Evolutionary conservation across 768 basidiomycete species (phyloP).

Genomic region (Phaffia tasmanica): DNA sequence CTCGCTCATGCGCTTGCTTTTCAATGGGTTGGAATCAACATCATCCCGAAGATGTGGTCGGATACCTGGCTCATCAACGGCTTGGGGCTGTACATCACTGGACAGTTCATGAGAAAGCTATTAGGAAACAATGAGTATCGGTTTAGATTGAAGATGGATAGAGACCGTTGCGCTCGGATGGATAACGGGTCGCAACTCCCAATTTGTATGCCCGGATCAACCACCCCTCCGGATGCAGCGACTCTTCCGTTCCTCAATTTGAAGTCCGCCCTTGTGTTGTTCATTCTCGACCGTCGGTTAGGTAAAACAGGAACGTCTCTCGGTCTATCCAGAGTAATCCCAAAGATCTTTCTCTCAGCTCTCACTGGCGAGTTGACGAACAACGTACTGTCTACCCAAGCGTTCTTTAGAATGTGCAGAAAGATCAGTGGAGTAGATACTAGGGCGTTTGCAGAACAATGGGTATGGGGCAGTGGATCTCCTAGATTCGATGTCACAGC

Average conservation of each 20-base stretch:
- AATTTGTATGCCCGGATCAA: constrained; percentile 76
- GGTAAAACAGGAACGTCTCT: constrained; percentile 91
- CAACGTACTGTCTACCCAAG: constrained; percentile 76
- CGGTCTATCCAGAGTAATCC: constrained; percentile 85
- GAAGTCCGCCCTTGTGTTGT: constrained; percentile 89
- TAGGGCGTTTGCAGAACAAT: constrained; percentile 89
- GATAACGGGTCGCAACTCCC: constrained; percentile 85
- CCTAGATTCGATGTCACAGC: constrained; percentile 82
- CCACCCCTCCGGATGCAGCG: constrained; percentile 71
- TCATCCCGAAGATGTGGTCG: constrained; percentile 81
- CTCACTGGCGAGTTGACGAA: constrained; percentile 79
- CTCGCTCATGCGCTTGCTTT: constrained; percentile 80
- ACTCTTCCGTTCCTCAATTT: constrained; percentile 80
- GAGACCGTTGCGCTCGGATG: constrained; percentile 76
- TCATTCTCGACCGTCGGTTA: constrained; percentile 85
- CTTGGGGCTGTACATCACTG: constrained; percentile 77
- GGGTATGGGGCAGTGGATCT: constrained; percentile 96
- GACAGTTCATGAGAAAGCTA: constrained; percentile 70
- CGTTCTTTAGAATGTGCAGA: constrained; percentile 79
- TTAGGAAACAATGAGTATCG: constrained; percentile 96
- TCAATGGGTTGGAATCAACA: constrained; percentile 95
- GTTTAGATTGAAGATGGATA: constrained; percentile 88
- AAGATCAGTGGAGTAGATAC: constrained; percentile 81
- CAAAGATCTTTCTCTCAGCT: constrained; percentile 86
- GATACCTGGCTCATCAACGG: constrained; percentile 98